A percentile compares a stretch with the other conserved stretches of the same genome.
Conservation (phyloP, 2,329 filamentous ascomycete species). For the Penicillium corylophilum region DNA sequence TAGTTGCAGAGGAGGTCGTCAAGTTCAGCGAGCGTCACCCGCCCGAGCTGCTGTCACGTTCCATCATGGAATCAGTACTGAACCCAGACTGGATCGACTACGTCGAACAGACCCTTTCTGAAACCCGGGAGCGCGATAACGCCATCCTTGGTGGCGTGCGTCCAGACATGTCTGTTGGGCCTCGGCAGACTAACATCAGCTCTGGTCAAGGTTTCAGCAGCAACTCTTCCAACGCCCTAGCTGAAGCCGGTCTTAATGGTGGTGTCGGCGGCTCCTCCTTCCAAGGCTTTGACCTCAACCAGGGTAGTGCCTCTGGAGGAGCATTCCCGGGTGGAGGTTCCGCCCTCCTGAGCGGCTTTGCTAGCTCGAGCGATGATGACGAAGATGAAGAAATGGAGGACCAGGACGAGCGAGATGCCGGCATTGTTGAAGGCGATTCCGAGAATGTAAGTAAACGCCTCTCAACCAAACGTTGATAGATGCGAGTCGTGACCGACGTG, state of each 20-base stretch:
- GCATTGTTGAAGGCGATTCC: conserved; percentile 47
- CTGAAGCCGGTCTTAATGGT: conserved; percentile 77
- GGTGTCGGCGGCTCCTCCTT: conserved; percentile 51
- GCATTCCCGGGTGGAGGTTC: conserved; percentile 65
- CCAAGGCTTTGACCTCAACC: conserved; percentile 66
- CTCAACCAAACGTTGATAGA: conserved; percentile 56
- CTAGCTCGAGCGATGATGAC: conserved; percentile 91
- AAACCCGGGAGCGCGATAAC: conserved; percentile 93
- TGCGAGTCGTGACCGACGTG: conserved; percentile 49
- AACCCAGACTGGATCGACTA: conserved; percentile 91
- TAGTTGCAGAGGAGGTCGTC: conserved; percentile 97
- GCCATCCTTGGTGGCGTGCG: conserved; percentile 95
- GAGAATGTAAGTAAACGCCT: conserved; percentile 67
- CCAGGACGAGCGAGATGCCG: conserved; percentile 53
- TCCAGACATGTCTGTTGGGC: conserved; percentile 82
- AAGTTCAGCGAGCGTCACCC: conserved; percentile 96
- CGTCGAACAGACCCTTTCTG: conserved; percentile 86
- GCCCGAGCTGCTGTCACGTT: conserved; percentile 78
- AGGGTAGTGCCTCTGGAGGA: conserved; percentile 66
- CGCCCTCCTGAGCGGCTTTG: conserved; percentile 83
- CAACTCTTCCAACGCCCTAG: conserved; percentile 63
- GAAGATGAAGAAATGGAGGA: conserved; percentile 89
- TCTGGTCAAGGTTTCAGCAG: conserved; percentile 60
- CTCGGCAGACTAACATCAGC: conserved; percentile 67
- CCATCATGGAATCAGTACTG: conserved; percentile 84